Evolutionary conservation across 1,284 basidiomycete genomes (phyloP).

Genomic region (Trichosporon faecale): DNA sequence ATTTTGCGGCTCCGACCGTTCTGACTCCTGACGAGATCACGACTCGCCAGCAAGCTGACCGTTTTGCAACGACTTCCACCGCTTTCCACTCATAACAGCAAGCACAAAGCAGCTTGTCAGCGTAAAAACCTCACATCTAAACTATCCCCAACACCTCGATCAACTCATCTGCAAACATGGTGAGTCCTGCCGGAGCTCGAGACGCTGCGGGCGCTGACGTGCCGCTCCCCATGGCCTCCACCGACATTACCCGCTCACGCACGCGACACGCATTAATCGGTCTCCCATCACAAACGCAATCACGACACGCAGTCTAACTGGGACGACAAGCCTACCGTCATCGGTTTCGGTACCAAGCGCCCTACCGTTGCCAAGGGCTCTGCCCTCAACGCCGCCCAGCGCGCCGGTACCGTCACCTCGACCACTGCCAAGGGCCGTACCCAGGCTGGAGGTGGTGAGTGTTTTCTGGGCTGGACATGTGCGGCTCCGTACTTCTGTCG

Average conservation of each 20-base stretch:
- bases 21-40: constrained; percentile 6
- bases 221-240: background rate
- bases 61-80: constrained; percentile 10
- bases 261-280: background rate
- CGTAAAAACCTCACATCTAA: background rate
- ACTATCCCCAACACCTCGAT: background rate
- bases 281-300: background rate
- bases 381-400: constrained; percentile 36
- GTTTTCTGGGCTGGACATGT: background rate
- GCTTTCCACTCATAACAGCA: background rate
- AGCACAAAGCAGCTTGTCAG: background rate
- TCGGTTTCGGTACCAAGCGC: constrained; percentile 44
- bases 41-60: background rate
- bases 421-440: constrained; percentile 27
- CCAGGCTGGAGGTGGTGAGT: constrained; percentile 20
- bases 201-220: constrained; percentile 3
- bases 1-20: constrained; percentile 10
- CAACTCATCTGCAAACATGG: constrained; percentile 8
- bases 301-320: constrained; percentile 36
- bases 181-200: background rate
- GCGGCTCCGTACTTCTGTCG: constrained; percentile 1
- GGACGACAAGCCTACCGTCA: constrained; percentile 45
- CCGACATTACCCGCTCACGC: background rate
- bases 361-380: constrained; percentile 28
- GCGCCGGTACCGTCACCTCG: constrained; percentile 26